Base-by-base conservation (phyloP, 75 land plant genomes). In the Pinus albicaulis region DNA sequence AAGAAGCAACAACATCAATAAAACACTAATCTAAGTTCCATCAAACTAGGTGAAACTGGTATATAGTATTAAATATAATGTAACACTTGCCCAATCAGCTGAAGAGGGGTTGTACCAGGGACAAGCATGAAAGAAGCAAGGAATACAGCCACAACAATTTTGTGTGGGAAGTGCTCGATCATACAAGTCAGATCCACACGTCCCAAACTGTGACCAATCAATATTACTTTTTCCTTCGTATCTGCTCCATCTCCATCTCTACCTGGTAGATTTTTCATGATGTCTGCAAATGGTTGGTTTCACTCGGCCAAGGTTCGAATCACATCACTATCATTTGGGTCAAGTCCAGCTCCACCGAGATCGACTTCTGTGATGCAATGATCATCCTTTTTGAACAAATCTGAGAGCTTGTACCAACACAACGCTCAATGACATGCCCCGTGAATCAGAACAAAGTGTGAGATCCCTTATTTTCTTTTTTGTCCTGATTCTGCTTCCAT, bases 341-440 rank as follows among this genome's bases (percentile, higher is more conserved):
- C 81, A 19, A 84, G 77, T 31, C 94, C 96, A 56, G 77, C 74
- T 61, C 87, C 36, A 20, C 80, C 75, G 57, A 93, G 84, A 72
- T 93, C 94, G 36, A 86, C 36, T 16, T 89, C 74, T 2, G 94
- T 60, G 7, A 89, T 94, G 6, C 58, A 82, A 80, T 79, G 79
- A 60, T 90, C 96, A n/a, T 80, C 77, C 20, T 70, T 81, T 82
- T 84, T 91, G 75, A 91, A 76, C 8, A 87, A 76, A 23, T 80
- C 74, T 38, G 75, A 66, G 79, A 87, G 28, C 74, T 89, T 89
- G 85, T 85, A 93, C 92, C 93, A 93, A 71, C 88, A 83, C 96
- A 93, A 91, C 0, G 82, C 86, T 34, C 96, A 93, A 57, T 84
- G 88, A 16, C 90, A 59, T 0, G 72, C 77, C 14, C 96, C 93